Conservation (phyloP, 2,329 filamentous ascomycete genomes). For the Trichoderma aggressivum region DNA sequence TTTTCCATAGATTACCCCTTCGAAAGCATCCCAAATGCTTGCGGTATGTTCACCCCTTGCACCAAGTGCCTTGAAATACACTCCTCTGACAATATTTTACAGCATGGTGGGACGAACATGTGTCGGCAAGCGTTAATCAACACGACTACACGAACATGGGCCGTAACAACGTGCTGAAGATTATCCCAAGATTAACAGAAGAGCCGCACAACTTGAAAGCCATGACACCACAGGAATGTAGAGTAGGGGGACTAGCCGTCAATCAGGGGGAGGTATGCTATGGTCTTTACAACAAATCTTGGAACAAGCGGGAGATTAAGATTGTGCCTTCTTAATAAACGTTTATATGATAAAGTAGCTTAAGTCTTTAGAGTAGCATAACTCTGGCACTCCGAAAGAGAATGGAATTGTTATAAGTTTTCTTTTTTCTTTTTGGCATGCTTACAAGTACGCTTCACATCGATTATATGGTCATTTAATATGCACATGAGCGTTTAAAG, state of each 20-base stretch:
- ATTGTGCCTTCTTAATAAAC: not conserved
- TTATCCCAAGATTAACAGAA: not conserved
- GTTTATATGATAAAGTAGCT: not conserved
- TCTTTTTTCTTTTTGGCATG: not conserved
- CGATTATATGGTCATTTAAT: not conserved
- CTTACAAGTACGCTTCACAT: too few relatives aligned
- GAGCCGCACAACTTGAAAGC: slow-evolving; percentile 3
- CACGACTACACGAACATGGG: slow-evolving; percentile 14
- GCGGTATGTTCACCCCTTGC: not conserved
- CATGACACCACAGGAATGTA: slow-evolving; percentile 9
- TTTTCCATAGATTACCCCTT: slow-evolving; percentile 54
- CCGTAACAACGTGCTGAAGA: slow-evolving; percentile 1
- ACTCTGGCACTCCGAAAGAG: not conserved
- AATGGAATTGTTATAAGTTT: not conserved
- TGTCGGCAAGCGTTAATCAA: slow-evolving; percentile 10
- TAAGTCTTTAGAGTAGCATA: not conserved
- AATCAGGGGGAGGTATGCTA: slow-evolving; percentile 2
- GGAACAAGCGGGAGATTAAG: slow-evolving; percentile 13
- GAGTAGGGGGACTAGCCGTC: not conserved
- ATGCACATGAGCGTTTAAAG: not conserved
- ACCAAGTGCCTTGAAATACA: not conserved
- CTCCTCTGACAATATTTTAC: not conserved
- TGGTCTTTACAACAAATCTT: slow-evolving; percentile 15
- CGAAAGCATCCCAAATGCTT: slow-evolving; percentile 29
- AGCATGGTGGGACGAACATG: slow-evolving; percentile 16